Evolutionary conservation across 1,139 yeast species (phyloP).

Genomic region (Magnusiomyces fungicola): DNA sequence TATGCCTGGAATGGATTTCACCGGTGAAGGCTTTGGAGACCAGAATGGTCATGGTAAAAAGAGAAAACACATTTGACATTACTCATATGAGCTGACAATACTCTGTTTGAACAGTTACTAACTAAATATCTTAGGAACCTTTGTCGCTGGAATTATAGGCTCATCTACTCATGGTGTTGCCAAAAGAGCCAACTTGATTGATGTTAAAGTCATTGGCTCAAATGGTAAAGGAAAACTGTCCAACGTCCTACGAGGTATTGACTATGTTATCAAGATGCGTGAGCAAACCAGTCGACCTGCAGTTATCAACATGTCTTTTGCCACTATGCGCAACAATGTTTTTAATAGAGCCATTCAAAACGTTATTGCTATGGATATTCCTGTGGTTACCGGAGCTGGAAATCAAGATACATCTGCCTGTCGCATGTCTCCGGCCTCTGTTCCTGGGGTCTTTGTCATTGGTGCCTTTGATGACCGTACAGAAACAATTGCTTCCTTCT

Average conservation of each 20-base stretch:
- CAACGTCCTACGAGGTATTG: constrained; percentile 62
- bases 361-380: constrained; percentile 59
- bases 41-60: constrained; percentile 51
- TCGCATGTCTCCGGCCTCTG: constrained; percentile 70
- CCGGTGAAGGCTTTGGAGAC: constrained; percentile 57
- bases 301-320: constrained; percentile 75
- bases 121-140: constrained; percentile 44
- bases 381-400: constrained; percentile 87
- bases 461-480: constrained; percentile 76
- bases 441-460: constrained; percentile 64
- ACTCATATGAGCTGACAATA: neutral
- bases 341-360: constrained; percentile 69
- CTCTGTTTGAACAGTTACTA: neutral
- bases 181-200: constrained; percentile 54
- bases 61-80: neutral
- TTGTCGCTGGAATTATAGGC: constrained; percentile 85
- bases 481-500: constrained; percentile 63
- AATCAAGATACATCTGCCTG: constrained; percentile 75
- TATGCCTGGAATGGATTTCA: constrained; percentile 49
- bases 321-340: constrained; percentile 57
- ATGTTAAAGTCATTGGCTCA: constrained; percentile 60
- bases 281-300: constrained; percentile 39
- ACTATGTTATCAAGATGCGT: constrained; percentile 46
- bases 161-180: constrained; percentile 75
- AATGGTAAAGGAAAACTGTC: constrained; percentile 57